Evolutionary conservation across 257 asterid genomes (phyloP), one percentile per base, ranked within the genome.

Genomic region (Ligustrum vulgare): DNA sequence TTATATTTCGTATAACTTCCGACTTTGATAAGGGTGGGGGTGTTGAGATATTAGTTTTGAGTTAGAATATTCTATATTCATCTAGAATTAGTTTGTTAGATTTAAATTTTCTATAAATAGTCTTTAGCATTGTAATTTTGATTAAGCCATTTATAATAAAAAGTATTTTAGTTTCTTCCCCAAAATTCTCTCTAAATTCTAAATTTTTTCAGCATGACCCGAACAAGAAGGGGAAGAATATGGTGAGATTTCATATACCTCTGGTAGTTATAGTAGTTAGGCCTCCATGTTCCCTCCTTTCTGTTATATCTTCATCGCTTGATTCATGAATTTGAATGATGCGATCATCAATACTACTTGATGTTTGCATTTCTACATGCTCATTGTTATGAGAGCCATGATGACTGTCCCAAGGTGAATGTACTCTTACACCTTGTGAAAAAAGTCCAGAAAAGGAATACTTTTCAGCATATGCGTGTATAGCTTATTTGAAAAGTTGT

Each of bases 321-420:
- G 72, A 34, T 23, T 78, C 82, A 34, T 65, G 65, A 75, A 77
- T 51, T 15, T 74, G 71, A 56, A 78, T 75, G 36, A 2, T 51
- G 60, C 15, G 60, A 47, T 54, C 77, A 11, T 63, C 73, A 0
- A 8, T 13, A 16, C 1, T n/a, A 62, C 68, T 65, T 62, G 74
- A 67, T 11, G 56, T 20, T 66, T 75, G 77, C 56, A 25, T 66
- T 63, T 75, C 76, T 0, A 2, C 1, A 63, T 63, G 45, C 8
- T 47, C 78, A 15, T 31, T 66, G 15, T 43, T 51, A 5, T 4
- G 9, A 5, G 54, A 66, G 32, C 69, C 34, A 1, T 32, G 25
- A 28, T 58, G 35, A 37, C 41, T 62, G 2, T 64, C 81, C 87
- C 82, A 76, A 9, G 72, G 83, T 7, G 81, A 63, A 81, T 83